A percentile compares a stretch with the other conserved stretches of the same genome.
Conservation (phyloP, 345 rosid species). For the Acer yangbiense region DNA sequence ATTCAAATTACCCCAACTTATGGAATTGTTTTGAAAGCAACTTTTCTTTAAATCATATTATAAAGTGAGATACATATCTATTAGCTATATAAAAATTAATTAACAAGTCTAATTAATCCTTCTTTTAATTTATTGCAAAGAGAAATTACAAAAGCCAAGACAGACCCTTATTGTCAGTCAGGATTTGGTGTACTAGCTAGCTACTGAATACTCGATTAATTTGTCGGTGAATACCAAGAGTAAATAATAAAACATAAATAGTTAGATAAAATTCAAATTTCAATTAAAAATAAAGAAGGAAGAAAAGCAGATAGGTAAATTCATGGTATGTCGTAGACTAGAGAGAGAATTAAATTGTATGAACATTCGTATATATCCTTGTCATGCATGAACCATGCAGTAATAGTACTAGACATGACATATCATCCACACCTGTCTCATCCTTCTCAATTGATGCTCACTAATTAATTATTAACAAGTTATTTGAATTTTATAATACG, state of each 20-base stretch:
- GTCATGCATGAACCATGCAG: slow-evolving; percentile 8
- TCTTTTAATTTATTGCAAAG: background rate
- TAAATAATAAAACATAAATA: background rate
- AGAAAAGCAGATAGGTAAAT: background rate
- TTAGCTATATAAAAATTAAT: too few relatives aligned
- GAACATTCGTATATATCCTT: slow-evolving; percentile 3
- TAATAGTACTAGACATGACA: background rate
- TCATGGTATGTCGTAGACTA: background rate
- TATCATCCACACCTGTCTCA: background rate
- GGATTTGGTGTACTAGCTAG: slow-evolving; percentile 11
- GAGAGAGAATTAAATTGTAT: slow-evolving; percentile 6
- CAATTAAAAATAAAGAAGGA: background rate
- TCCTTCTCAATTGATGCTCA: background rate
- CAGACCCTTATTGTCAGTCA: background rate
- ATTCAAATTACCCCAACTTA: slow-evolving; percentile 16
- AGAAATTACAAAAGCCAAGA: background rate
- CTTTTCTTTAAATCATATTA: background rate
- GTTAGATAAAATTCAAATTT: background rate
- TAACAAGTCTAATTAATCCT: slow-evolving; percentile 2
- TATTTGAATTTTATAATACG: background rate
- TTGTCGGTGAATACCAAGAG: background rate
- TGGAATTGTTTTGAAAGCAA: slow-evolving; percentile 12
- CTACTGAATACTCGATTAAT: background rate
- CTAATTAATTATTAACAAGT: too few relatives aligned
- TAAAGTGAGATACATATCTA: background rate